Conservation (phyloP, 352 stramenopile species). For the Phytophthora foliorum region DNA sequence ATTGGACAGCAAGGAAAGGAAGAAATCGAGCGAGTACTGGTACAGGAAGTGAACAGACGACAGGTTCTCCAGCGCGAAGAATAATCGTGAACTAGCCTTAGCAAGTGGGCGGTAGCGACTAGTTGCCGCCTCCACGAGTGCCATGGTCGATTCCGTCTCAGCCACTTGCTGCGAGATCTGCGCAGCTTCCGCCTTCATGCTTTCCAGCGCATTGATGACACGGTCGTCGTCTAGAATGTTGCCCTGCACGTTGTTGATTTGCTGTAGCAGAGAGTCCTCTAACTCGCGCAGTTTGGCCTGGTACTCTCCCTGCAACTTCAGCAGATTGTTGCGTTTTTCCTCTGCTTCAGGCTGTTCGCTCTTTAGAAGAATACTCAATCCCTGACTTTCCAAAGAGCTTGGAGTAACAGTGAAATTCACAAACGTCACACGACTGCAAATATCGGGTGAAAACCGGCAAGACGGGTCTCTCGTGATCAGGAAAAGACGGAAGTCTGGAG, state of each 20-base stretch:
- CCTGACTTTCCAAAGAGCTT: slow-evolving; percentile 98
- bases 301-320: slow-evolving; percentile 99
- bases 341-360: slow-evolving; percentile 98
- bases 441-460: slow-evolving; percentile 98
- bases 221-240: slow-evolving; percentile 99
- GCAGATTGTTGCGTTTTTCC: slow-evolving; percentile 94
- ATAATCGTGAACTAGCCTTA: slow-evolving; percentile 87
- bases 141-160: slow-evolving; percentile 87
- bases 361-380: slow-evolving; percentile 96
- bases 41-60: slow-evolving; percentile 98
- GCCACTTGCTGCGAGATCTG: slow-evolving; percentile 95
- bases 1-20: slow-evolving; percentile 95
- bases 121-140: slow-evolving; percentile 90
- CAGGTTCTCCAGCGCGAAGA: slow-evolving; percentile 95
- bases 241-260: slow-evolving; percentile 98
- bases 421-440: slow-evolving; percentile 99
- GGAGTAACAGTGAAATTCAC: slow-evolving; percentile 99
- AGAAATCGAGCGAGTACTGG: slow-evolving; percentile 98
- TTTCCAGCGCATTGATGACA: slow-evolving; percentile 99
- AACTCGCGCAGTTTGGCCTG: slow-evolving; percentile 97
- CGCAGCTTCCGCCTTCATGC: slow-evolving; percentile 97
- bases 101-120: slow-evolving; percentile 97
- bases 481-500: slow-evolving; percentile 98
- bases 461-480: slow-evolving; percentile 98
- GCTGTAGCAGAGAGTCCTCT: slow-evolving; percentile 98